Evolutionary conservation across 208 protist genomes (phyloP).

Genomic region (Angomonas ambiguus): DNA sequence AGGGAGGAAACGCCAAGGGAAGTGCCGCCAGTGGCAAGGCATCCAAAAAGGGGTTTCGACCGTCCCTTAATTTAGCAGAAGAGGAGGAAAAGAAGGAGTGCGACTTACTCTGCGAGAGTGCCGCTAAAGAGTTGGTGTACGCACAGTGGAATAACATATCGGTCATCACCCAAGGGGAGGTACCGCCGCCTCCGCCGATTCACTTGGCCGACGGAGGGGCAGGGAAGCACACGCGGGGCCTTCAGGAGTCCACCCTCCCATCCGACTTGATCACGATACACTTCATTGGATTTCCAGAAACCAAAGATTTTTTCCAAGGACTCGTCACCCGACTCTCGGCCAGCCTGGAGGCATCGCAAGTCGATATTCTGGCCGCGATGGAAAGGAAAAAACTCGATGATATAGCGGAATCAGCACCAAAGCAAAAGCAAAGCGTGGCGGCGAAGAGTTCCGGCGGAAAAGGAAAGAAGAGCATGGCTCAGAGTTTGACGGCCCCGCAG

Average conservation of each 20-base stretch:
- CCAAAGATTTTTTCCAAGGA: constrained; percentile 41
- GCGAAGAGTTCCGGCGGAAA: not conserved
- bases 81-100: constrained; percentile 39
- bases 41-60: not conserved
- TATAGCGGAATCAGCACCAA: constrained; percentile 10
- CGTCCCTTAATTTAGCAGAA: not conserved
- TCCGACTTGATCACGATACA: constrained; percentile 30
- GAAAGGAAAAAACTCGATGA: constrained; percentile 22
- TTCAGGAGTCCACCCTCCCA: not conserved
- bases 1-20: not conserved
- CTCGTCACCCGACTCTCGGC: constrained; percentile 38
- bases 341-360: constrained; percentile 37
- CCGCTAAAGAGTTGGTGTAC: constrained; percentile 44
- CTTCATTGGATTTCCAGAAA: constrained; percentile 68
- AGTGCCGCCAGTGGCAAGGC: not conserved
- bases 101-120: constrained; percentile 46
- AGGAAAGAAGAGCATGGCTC: not conserved
- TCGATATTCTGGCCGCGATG: constrained; percentile 35
- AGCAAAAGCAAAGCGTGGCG: not conserved
- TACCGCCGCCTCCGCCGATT: not conserved
- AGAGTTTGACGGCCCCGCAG: not conserved
- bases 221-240: not conserved
- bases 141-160: constrained; percentile 70
- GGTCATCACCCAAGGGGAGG: not conserved
- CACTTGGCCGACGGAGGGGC: not conserved